A percentile compares a stretch with the other conserved stretches of the same genome.
phyloP scores from a whole-genome alignment of 345 rosid genomes.

The Gossypium thurberi region DNA sequence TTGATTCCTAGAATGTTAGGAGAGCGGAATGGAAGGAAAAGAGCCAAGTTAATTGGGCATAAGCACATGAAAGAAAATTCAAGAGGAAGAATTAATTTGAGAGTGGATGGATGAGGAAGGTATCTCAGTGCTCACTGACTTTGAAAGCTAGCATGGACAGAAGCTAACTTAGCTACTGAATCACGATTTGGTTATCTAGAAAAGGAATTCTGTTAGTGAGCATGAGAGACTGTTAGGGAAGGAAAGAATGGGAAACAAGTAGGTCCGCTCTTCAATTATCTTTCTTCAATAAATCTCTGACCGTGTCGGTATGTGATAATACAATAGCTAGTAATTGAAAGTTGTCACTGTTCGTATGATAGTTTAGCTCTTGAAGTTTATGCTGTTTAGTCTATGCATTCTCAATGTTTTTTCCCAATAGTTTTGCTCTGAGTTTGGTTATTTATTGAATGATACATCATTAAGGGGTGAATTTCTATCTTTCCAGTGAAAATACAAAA shows the following conservation, averaged over 20 bases:
- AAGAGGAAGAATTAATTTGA: background rate
- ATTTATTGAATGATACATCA: background rate
- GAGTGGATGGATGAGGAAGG: background rate
- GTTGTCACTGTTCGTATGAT: background rate
- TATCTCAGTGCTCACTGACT: background rate
- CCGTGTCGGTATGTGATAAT: background rate
- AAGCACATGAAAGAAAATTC: background rate
- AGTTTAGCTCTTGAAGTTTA: background rate
- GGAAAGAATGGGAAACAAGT: background rate
- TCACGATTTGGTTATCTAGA: background rate
- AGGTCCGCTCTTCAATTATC: background rate
- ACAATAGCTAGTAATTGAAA: background rate
- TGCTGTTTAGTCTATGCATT: background rate
- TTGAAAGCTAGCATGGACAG: background rate
- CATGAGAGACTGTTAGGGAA: background rate
- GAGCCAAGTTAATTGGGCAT: background rate
- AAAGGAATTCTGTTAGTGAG: background rate
- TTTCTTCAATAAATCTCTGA: background rate
- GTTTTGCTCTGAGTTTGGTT: background rate
- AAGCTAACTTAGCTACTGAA: background rate
- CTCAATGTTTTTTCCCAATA: background rate
- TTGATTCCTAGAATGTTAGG: background rate
- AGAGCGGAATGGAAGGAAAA: background rate
- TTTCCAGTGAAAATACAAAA: slow-evolving; percentile 70
- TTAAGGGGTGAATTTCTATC: slow-evolving; percentile 13